These are phyloP conservation scores for Aspergillus ochraceus DNA, from an alignment of 2,329 filamentous ascomycete species.

Conservation along the genomic window DNA sequence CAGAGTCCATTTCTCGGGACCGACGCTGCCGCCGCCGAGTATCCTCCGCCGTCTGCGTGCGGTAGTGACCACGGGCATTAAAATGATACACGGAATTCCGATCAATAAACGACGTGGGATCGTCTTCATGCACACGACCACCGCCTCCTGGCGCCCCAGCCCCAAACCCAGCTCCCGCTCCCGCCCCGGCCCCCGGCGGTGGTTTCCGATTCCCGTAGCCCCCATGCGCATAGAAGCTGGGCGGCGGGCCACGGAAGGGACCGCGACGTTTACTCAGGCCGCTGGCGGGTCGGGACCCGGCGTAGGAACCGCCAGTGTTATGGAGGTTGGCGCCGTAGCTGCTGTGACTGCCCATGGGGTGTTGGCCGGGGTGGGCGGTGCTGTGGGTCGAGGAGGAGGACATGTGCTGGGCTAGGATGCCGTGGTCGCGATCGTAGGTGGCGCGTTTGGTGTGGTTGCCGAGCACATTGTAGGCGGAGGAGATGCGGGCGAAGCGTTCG, in stretches of 20 bases:
- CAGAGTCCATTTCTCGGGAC: conserved; percentile 37
- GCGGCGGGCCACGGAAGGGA: conserved; percentile 80
- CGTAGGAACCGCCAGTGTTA: conserved; percentile 44
- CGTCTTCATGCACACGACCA: conserved; percentile 22
- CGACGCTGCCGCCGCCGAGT: conserved; percentile 49
- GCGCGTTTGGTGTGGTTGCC: conserved; percentile 71
- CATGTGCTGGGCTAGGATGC: conserved; percentile 35
- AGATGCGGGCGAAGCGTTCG: conserved; percentile 77
- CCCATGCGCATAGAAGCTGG: conserved; percentile 80
- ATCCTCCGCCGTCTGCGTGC: conserved; percentile 69
- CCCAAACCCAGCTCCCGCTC: conserved; percentile 9
- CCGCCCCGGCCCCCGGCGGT: conserved; percentile 12
- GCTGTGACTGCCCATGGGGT: conserved; percentile 56
- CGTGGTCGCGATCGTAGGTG: conserved; percentile 69
- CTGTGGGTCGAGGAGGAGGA: conserved; percentile 26
- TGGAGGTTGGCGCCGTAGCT: conserved; percentile 40
- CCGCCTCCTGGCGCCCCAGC: background rate
- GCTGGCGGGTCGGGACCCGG: conserved; percentile 68
- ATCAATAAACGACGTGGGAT: conserved; percentile 39
- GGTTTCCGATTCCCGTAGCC: conserved; percentile 63
- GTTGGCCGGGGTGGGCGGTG: conserved; percentile 31
- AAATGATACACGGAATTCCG: conserved; percentile 71
- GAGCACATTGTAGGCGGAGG: conserved; percentile 79
- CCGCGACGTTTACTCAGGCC: conserved; percentile 76
- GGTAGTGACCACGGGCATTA: conserved; percentile 69